Evolutionary conservation across 2,329 filamentous ascomycete genomes (phyloP).

Genomic region (Neofusicoccum sp.): DNA sequence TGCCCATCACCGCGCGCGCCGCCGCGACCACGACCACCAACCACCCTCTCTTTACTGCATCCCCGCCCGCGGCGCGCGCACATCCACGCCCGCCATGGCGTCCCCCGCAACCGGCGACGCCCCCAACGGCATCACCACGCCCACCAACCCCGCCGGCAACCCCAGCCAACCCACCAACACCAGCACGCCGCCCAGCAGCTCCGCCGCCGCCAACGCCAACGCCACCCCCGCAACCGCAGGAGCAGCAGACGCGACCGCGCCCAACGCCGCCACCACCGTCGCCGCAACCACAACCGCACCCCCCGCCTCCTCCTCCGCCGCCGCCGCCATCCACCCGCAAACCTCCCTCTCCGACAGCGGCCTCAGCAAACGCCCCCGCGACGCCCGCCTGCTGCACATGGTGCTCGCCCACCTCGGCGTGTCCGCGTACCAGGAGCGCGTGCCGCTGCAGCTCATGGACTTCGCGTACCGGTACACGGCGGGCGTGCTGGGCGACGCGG

Average conservation of each 20-base stretch:
- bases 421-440: conserved; percentile 75
- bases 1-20: neutral
- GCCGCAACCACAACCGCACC: conserved; percentile 26
- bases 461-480: conserved; percentile 82
- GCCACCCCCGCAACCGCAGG: conserved; percentile 26
- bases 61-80: neutral
- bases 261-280: conserved; percentile 22
- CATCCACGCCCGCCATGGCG: conserved; percentile 28
- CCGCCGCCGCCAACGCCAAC: conserved; percentile 28
- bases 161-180: conserved; percentile 25
- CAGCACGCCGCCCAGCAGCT: conserved; percentile 32
- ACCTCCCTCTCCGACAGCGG: conserved; percentile 36
- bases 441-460: conserved; percentile 78
- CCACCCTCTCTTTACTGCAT: neutral
- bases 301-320: conserved; percentile 19
- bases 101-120: conserved; percentile 35
- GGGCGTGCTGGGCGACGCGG: conserved; percentile 66
- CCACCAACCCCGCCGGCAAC: conserved; percentile 25
- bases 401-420: conserved; percentile 77
- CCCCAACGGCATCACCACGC: conserved; percentile 40
- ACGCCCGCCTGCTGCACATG: conserved; percentile 75
- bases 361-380: conserved; percentile 61
- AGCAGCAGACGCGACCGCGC: conserved; percentile 17
- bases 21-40: neutral
- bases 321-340: conserved; percentile 29